Evolutionary conservation across 768 basidiomycete species (phyloP), one percentile per base, ranked within the genome.

Genomic region (Panellus pusillus): DNA sequence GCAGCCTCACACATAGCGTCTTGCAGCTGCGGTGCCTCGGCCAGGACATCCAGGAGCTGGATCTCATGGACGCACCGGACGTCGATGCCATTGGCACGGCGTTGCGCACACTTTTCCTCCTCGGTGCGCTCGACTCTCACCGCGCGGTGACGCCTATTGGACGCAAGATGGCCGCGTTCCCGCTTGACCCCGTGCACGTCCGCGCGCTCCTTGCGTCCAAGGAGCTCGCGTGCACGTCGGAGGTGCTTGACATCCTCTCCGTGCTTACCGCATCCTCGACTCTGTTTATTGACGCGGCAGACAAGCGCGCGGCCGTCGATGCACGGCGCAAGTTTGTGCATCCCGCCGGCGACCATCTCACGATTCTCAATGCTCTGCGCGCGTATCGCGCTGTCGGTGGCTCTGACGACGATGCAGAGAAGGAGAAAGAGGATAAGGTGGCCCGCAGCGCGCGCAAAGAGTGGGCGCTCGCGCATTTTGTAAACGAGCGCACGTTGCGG

Each of bases 21-120:
- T 78, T 99, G 28, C 89, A 96, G 63, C 78, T 98, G 15, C 89
- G 91, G 64, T 92, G 88, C 57, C 80, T 95, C 31, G 85, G 83
- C 3, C 87, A 89, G 66, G 82, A 95, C 61, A 72, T 94, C 2
- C 86, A 90, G 62, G 77, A 84, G 7, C 79, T 98, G 27, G 87
- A 93, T 45, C 86, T 92, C 55, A 91, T 99, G 84, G 95, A 98
- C 66, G 79, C 78, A 60, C 96, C 95, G 0, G 87, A 92, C 32
- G 63, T 70, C 2, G 82, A 88, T 36, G 80, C 86, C 11, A 79
- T 93, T 95, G 61, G 66, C 89, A 74, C n/a, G 19, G 86, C 88
- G 11, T 68, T 89, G 4, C 83, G 83, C 67, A 82, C 83, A 0
- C 80, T 99, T 13, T 89, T 82, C 73, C 74, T 92, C 2, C 79